Conservation (phyloP, 2,329 filamentous ascomycete species). For the Ceratocystis colombiana region DNA sequence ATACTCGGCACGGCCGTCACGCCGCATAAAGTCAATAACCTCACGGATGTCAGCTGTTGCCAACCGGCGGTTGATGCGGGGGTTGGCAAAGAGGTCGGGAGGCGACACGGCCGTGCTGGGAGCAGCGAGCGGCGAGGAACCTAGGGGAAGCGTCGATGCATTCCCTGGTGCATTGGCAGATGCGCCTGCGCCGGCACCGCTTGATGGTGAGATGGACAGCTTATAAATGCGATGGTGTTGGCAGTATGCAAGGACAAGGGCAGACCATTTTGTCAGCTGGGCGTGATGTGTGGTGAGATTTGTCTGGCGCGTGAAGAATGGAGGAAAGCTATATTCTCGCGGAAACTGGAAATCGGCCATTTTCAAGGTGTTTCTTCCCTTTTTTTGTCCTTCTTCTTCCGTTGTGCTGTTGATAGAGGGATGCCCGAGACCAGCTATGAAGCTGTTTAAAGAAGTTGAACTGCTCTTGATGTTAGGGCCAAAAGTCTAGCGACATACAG, state of each 20-base stretch:
- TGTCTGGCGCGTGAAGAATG: conserved; percentile 75
- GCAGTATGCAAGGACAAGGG: conserved; percentile 75
- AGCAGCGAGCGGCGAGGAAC: too few relatives aligned
- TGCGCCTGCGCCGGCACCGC: conserved; percentile 38
- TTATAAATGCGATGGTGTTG: conserved; percentile 65
- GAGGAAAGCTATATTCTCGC: conserved; percentile 63
- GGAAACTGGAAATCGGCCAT: conserved; percentile 44
- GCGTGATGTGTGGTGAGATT: conserved; percentile 63
- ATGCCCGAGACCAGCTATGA: neutral
- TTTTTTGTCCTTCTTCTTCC: too few relatives aligned
- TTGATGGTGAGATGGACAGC: conserved; percentile 54
- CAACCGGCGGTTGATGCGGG: conserved; percentile 43
- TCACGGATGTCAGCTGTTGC: conserved; percentile 44
- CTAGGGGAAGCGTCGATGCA: conserved; percentile 29
- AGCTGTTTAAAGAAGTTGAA: neutral
- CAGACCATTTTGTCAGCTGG: conserved; percentile 77
- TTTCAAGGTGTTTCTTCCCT: neutral
- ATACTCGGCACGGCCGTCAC: conserved; percentile 57
- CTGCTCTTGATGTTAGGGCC: neutral
- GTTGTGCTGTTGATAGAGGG: too few relatives aligned
- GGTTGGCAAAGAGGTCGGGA: conserved; percentile 49
- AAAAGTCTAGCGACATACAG: neutral
- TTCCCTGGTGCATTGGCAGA: conserved; percentile 2
- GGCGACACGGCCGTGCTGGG: conserved; percentile 14
- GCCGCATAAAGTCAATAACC: conserved; percentile 50